Evolutionary conservation across 2,329 filamentous ascomycete species (phyloP), one percentile per base, ranked within the genome.

Genomic region (Fusarium sp.): DNA sequence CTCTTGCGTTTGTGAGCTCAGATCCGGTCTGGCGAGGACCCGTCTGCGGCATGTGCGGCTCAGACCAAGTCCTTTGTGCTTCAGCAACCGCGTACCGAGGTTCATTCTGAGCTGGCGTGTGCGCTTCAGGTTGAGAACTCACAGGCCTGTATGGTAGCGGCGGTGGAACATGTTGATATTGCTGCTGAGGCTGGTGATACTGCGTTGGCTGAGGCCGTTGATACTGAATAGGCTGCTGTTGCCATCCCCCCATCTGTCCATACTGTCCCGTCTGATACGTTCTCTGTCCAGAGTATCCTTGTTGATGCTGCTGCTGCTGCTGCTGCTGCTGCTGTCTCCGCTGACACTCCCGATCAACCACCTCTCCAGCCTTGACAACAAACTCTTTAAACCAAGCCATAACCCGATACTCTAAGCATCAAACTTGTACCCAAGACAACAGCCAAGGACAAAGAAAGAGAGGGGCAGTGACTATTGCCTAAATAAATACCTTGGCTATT

Each of bases 371-470:
- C 49, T 69, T 71, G 7, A 57, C 65, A 8, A 71, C 39, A 15
- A 66, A 50, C 3, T 58, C 65, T 4, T 62, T 63, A 4, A 70
- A 41, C 49, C 68, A 66, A 14, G 63, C 66, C 68, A 71, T 71
- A 23, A 14, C 9, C 9, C n/a, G 4, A 9, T 29, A 19, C 19
- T 19, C 19, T 19, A 19, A 19, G 19, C 6, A 9, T 3, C 6
- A 23, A 13, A 13, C 19, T 25, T 25, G 23, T 21, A 21, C 21
- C 13, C 15, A 33, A 10, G 4, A 53, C 37, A 35, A 25, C 4
- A 15, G 7, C 8, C n/a, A 32, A 36, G 25, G 8, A 25, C 23
- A 25, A 25, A 25, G 23, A 25, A 25, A 17, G 41, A 31, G 49
- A 17, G 54, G 33, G 27, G 17, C 8, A 8, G 5, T 32, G 4